Evolutionary conservation across 176 grass and related monocot species (phyloP).

Genomic region (Bonia amplexicaulis): DNA sequence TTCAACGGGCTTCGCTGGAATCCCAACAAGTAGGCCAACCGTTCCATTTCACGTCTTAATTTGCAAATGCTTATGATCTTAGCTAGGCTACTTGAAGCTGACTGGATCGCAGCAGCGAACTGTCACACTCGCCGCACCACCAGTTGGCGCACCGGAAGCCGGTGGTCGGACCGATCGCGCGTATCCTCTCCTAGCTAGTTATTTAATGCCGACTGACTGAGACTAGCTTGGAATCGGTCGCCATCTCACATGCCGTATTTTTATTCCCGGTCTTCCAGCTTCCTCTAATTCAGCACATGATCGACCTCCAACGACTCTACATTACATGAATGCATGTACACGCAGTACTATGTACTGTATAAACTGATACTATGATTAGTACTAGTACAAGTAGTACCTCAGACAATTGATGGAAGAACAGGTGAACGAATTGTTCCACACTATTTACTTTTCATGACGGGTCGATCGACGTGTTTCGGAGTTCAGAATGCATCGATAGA

Average conservation of each 20-base stretch:
- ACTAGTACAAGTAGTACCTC: not conserved
- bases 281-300: not conserved
- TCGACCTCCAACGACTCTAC: not conserved
- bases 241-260: not conserved
- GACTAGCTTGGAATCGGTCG: not conserved
- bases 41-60: not conserved
- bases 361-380: no score
- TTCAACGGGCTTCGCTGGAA: constrained; percentile 34
- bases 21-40: constrained; percentile 40
- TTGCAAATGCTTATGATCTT: not conserved
- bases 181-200: not conserved
- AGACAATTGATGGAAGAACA: not conserved
- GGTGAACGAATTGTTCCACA: not conserved
- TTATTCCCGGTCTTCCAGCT: not conserved
- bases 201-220: not conserved
- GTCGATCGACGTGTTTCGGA: not conserved
- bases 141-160: constrained; percentile 1
- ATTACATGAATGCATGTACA: not conserved
- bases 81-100: not conserved
- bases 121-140: constrained; percentile 14
- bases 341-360: not conserved
- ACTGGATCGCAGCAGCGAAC: not conserved
- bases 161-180: not conserved
- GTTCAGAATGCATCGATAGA: not conserved
- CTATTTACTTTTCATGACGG: not conserved